These are phyloP conservation scores for Paspalum vaginatum DNA, from an alignment of 176 grass and related monocot species.

Conservation along the genomic window DNA sequence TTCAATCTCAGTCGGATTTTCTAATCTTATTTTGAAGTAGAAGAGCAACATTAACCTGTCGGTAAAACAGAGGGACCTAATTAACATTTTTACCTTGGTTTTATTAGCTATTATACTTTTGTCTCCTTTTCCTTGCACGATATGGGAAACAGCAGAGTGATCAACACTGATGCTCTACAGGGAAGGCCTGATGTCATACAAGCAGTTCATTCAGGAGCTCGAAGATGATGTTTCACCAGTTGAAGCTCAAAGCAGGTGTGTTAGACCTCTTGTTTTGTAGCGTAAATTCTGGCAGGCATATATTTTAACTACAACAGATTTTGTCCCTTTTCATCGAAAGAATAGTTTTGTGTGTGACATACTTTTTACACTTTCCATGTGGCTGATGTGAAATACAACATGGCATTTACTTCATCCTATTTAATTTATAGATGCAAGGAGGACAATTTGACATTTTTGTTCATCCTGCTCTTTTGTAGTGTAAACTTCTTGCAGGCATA, in stretches of 20 bases:
- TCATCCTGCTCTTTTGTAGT: not conserved
- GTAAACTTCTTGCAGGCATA: slow-evolving; percentile 12
- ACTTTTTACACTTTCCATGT: not conserved
- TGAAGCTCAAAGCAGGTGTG: slow-evolving; percentile 86
- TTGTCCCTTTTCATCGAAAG: not conserved
- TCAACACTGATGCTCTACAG: slow-evolving; percentile 45
- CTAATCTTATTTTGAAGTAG: slow-evolving; percentile 21
- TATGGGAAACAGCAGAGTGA: slow-evolving; percentile 16
- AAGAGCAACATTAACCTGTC: not conserved
- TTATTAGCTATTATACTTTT: slow-evolving; percentile 17
- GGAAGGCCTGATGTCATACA: slow-evolving; percentile 97
- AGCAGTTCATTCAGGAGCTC: slow-evolving; percentile 98
- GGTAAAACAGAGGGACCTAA: slow-evolving; percentile 4
- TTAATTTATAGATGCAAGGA: too few species aligned
- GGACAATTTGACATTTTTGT: too few species aligned
- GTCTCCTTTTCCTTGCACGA: not conserved
- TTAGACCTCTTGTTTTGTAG: slow-evolving; percentile 3
- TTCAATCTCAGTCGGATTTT: slow-evolving; percentile 3
- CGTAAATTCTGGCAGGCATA: slow-evolving; percentile 19
- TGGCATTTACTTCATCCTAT: too few species aligned
- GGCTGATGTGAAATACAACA: not conserved
- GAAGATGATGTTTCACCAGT: slow-evolving; percentile 95
- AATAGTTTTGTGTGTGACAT: not conserved
- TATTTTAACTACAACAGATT: slow-evolving; percentile 18
- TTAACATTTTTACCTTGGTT: slow-evolving; percentile 7